Evolutionary conservation across 208 protist species (phyloP), one percentile per base, ranked within the genome.

Genomic region (Entamoeba histolytica): DNA sequence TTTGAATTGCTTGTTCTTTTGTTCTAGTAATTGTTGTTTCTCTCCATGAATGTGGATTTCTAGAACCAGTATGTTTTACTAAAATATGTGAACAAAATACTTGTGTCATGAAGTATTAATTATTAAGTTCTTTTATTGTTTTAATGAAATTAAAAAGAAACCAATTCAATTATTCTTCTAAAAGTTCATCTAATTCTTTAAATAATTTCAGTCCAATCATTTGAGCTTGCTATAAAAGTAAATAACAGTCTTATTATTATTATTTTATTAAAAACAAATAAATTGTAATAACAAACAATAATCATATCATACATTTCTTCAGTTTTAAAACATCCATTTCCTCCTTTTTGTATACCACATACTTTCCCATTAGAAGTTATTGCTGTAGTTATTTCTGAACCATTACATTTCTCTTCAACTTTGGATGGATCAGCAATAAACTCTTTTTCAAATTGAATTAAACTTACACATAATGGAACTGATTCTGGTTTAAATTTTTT

Each of bases 1-100:
- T 93, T 19, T 73, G 10, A 5, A 94, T 52, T 57, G 93, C 93
- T 49, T 94, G 91, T 12, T 93, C 92, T 49, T 93, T 93, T 51
- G 93, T 78, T 57, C 93, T 14, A 23, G 93, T 94, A 12, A 94
- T 94, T 19, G 23, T 31, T 28, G 19, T 12, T 93, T 94, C 92
- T 8, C 92, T 39, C 92, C 92, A 94, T 23, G 92, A 93, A 28
- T 39, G 73, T 35, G 93, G 93, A 61, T 69, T 39, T 35, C 93
- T 28, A 23, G 47, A 93, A 49, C 47, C 47, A 10, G 19, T 55
- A 28, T 93, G 92, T 91, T 93, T 93, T 5, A 93, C 49, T 15
- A 93, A 19, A 55, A 93, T 49, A 39, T 93, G 92, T 23, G 73
- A 50, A 47, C 55, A 69, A 23, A 14, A 69, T 28, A 69, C 17